Evolutionary conservation across 352 stramenopile species (phyloP), one percentile per base, ranked within the genome.

Genomic region (Globisporangium alternatum): DNA sequence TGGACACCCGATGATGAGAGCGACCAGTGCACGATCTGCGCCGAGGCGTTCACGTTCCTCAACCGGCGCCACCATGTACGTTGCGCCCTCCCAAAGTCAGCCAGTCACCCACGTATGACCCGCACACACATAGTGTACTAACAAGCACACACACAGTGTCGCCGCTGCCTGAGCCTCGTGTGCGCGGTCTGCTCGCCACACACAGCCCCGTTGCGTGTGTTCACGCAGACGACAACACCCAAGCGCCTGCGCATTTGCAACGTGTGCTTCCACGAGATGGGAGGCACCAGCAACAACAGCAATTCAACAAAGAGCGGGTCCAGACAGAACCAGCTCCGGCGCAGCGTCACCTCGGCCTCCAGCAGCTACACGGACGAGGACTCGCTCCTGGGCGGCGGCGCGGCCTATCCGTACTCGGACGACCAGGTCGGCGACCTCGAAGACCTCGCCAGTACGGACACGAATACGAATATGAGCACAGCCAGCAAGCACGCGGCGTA

Each of bases 1-100:
- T 91, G 82, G 82, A 91, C 77, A 2, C 76, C 78, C 0, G 82
- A 91, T 52, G 69, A 77, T 45, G 77, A 84, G 39, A 87, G 78
- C 41, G 75, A 87, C 58, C 71, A 73, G 44, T 91, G 82, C 61
- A 66, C 71, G 0, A 70, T 88, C 52, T 91, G 82, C 62, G 65
- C 75, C 25, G 80, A 91, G 52, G 62, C 59, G 35, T 91, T 91
- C 67, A 91, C 80, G 19, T 77, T 91, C 54, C 74, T 91, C 63
- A 91, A 91, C 37, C 80, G 82, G 44, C 80, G 82, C 12, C 82
- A 91, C 60, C 82, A 91, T 37, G 82, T 91, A 69, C 56, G 79
- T 69, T 12, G 48, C 19, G 10, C n/a, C 17, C 8, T n/a, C 43
- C 5, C n/a, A 21, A 2, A 51, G 44, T 6, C 21, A 51, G 1